Evolutionary conservation across 2,329 filamentous ascomycete species (phyloP), one percentile per base, ranked within the genome.

Genomic region (Calycina herbarum): DNA sequence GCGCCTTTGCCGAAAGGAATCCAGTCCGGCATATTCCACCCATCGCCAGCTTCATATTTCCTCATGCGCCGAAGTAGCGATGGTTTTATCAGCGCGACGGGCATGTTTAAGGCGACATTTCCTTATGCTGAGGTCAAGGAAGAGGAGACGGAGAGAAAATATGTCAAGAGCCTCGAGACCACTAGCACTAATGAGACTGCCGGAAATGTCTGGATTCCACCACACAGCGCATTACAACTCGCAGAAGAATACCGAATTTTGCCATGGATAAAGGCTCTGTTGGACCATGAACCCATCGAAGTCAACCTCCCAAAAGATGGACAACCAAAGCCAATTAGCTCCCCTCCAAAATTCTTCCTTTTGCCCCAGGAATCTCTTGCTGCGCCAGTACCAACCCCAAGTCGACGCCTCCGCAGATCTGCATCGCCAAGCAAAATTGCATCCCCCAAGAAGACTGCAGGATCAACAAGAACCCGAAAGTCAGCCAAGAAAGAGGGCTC

Each of bases 151-250:
- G 92, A 96, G 81, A 89, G 92, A 76, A 87, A 85, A 73, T 94
- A 93, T 79, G 89, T 99, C 79, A 97, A 97, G 81, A 86, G 85
- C 6, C 88, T 95, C 33, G 79, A 86, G 40, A 90, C 90, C 35
- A 96, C 94, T 10, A 96, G 93, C 73, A 84, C 85, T 64, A 94
- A 98, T 76, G 95, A 98, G 82, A 93, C 95, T 35, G 95, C 95
- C 31, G 95, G 95, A 57, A 99, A 97, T 78, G 88, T 99, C 62
- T 99, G 95, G 95, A 94, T 98, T 61, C 88, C 93, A 58, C 93
- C 94, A 5, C 84, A 89, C 70, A 80, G 87, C 86, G 95, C 95
- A 42, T 85, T 99, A 57, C 81, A 86, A 65, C 85, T 99, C 13
- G 92, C 94, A 61, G 88, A 91, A 57, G 94, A 98, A 78, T 99